Percentiles rank a stretch among this genome's conserved stretches.
Evolutionary conservation across 2,329 filamentous ascomycete species (phyloP).

Genomic region (Penicillium sp.): DNA sequence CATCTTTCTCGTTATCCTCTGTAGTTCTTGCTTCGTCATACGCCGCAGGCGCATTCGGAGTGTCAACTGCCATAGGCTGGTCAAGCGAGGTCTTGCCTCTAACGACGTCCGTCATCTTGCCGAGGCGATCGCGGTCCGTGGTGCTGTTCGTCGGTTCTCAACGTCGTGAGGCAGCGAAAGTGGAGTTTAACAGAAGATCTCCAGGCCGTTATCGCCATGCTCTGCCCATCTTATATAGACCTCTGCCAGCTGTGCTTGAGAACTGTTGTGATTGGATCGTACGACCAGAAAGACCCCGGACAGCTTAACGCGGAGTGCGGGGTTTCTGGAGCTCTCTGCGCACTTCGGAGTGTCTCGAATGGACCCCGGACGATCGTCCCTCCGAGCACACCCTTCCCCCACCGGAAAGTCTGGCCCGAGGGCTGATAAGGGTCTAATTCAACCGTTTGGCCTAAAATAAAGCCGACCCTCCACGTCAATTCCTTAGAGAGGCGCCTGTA

Average conservation of each 20-base stretch:
- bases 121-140: neutral
- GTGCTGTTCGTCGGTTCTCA: neutral
- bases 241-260: no score
- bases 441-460: neutral
- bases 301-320: conserved; percentile 4
- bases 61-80: neutral
- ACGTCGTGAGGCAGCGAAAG: neutral
- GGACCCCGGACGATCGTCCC: conserved; percentile 6
- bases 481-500: neutral
- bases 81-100: neutral
- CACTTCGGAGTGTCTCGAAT: neutral
- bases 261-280: neutral
- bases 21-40: neutral
- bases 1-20: conserved; percentile 13
- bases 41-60: neutral
- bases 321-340: neutral
- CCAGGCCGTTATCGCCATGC: neutral
- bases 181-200: neutral
- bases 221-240: conserved; percentile 10
- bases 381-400: neutral
- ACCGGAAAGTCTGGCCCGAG: no score
- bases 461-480: neutral
- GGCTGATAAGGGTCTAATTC: neutral
- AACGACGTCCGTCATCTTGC: neutral
- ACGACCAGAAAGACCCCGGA: neutral